Conservation (phyloP, 352 stramenopile genomes). For the Saprolegnia parasitica region DNA sequence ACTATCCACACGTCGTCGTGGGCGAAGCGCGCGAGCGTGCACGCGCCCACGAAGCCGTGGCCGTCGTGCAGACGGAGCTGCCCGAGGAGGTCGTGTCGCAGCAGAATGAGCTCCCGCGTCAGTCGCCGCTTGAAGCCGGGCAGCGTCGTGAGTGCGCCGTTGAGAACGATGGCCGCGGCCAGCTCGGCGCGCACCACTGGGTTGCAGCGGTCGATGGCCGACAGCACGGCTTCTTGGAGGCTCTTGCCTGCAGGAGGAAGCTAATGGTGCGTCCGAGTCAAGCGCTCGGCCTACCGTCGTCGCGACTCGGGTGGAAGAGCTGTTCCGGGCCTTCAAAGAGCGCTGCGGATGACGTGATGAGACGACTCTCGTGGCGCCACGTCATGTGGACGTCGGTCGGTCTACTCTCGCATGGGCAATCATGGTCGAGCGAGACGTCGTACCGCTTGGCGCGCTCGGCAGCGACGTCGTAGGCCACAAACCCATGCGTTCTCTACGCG, state of each 20-base stretch:
- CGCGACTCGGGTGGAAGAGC: slow-evolving; percentile 14
- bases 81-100: slow-evolving; percentile 21
- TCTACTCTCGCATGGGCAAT: no score
- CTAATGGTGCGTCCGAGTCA: neutral
- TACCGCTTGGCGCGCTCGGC: neutral
- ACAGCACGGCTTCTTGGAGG: slow-evolving; percentile 9
- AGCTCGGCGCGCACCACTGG: slow-evolving; percentile 16
- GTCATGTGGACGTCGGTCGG: no score
- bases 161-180: slow-evolving; percentile 1
- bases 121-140: slow-evolving; percentile 23
- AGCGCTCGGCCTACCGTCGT: neutral
- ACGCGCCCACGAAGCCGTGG: neutral
- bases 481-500: neutral
- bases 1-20: neutral
- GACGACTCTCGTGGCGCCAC: no score
- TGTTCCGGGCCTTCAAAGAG: slow-evolving; percentile 21
- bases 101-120: slow-evolving; percentile 14
- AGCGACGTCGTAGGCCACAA: neutral
- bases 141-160: slow-evolving; percentile 1
- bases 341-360: neutral
- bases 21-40: neutral
- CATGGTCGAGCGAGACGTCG: neutral
- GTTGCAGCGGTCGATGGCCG: slow-evolving; percentile 10
- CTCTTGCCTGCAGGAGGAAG: neutral
- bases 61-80: neutral